These are phyloP conservation scores for Hymenoscyphus scutula DNA, from an alignment of 2,329 filamentous ascomycete genomes.

Conservation along the genomic window DNA sequence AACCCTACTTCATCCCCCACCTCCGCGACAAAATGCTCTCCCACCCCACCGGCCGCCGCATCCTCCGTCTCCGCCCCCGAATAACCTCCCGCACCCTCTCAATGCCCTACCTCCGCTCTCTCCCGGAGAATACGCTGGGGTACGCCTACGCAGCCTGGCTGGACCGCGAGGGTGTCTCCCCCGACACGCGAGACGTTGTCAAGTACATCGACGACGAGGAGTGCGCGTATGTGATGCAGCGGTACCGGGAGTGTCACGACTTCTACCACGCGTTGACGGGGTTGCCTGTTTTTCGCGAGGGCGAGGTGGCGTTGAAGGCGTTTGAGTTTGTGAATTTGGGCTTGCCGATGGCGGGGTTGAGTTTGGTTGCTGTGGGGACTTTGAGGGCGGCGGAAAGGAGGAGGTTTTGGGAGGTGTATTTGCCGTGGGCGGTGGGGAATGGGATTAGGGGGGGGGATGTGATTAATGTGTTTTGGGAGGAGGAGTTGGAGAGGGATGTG, in stretches of 20 bases:
- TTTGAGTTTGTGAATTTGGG: conserved; percentile 96
- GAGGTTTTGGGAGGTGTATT: conserved; percentile 71
- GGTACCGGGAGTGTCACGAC: conserved; percentile 91
- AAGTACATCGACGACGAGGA: conserved; percentile 93
- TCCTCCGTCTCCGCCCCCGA: conserved; percentile 84
- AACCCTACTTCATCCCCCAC: conserved; percentile 87
- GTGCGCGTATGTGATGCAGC: conserved; percentile 97
- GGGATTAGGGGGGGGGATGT: conserved; percentile 73
- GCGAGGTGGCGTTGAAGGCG: conserved; percentile 94
- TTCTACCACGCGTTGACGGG: conserved; percentile 93
- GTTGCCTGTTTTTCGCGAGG: conserved; percentile 86
- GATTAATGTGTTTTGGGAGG: conserved; percentile 98
- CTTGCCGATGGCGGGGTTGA: conserved; percentile 91
- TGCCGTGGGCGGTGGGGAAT: conserved; percentile 89
- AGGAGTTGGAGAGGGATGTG: conserved; percentile 82
- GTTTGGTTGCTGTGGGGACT: conserved; percentile 67
- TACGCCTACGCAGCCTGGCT: conserved; percentile 84
- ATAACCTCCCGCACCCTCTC: conserved; percentile 73
- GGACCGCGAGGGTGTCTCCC: conserved; percentile 89
- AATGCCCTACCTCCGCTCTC: conserved; percentile 62
- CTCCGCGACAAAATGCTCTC: conserved; percentile 90
- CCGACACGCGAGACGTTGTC: conserved; percentile 79
- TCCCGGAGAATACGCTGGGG: conserved; percentile 72
- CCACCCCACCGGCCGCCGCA: conserved; percentile 78
- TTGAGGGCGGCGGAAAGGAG: conserved; percentile 62